These are phyloP conservation scores for Eimeria falciformis DNA, from an alignment of 169 alveolate species.

Conservation along the genomic window DNA sequence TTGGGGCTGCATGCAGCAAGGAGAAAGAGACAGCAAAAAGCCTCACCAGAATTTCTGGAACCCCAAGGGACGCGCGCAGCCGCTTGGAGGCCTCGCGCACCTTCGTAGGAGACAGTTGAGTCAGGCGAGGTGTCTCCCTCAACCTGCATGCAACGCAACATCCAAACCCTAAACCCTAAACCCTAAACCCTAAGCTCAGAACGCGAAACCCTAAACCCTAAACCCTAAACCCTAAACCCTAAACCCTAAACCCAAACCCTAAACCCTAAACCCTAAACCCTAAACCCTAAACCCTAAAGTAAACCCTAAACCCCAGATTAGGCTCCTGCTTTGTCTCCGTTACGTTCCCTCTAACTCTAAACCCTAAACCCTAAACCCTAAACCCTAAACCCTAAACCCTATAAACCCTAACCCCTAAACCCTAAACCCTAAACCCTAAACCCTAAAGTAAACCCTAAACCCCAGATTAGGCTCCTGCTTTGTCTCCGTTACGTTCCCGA, in stretches of 20 bases:
- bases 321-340: background rate
- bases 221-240: conserved; percentile 13
- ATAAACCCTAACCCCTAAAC: background rate
- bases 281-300: background rate
- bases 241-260: background rate
- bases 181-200: background rate
- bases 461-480: too few relatives aligned
- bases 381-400: conserved; percentile 38
- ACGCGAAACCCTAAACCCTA: conserved; percentile 45
- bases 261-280: conserved; percentile 54
- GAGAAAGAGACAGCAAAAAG: background rate
- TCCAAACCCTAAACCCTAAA: conserved; percentile 34
- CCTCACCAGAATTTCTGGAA: conserved; percentile 23
- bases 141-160: background rate
- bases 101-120: too few relatives aligned
- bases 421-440: too few relatives aligned
- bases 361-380: conserved; percentile 27
- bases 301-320: background rate
- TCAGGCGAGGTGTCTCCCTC: too few relatives aligned
- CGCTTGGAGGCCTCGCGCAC: conserved; percentile 36
- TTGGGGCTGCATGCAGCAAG: conserved; percentile 33
- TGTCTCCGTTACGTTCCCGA: too few relatives aligned
- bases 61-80: conserved; percentile 51
- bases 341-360: background rate
- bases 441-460: too few relatives aligned